These are phyloP conservation scores for Thalassiosira mediterranea DNA, from an alignment of 352 stramenopile genomes.

Conservation along the genomic window DNA sequence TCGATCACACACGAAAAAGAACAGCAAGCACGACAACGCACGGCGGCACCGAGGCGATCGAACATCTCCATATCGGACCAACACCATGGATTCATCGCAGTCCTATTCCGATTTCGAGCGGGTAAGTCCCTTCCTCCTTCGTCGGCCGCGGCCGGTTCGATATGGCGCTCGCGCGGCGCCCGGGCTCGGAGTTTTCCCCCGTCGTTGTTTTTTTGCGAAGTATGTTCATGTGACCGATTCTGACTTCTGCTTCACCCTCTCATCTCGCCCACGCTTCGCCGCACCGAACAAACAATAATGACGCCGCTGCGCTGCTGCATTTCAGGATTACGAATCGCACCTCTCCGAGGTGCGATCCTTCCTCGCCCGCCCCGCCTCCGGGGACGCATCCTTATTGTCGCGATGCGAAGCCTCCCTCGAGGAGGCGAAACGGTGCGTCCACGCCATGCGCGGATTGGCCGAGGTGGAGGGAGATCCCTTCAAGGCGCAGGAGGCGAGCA, in stretches of 20 bases:
- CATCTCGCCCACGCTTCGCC: neutral
- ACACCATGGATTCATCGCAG: constrained; percentile 16
- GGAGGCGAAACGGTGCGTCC: constrained; percentile 64
- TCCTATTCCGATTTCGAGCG: constrained; percentile 32
- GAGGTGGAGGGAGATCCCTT: constrained; percentile 74
- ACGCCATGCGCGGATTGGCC: constrained; percentile 72
- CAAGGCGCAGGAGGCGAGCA: constrained; percentile 62
- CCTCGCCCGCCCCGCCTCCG: constrained; percentile 51
- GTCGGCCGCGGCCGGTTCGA: neutral
- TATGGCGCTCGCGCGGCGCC: neutral
- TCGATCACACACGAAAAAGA: constrained; percentile 4
- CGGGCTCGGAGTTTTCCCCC: neutral
- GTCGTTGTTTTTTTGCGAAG: neutral
- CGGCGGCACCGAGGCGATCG: too few species aligned
- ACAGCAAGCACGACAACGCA: neutral
- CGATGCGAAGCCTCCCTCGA: constrained; percentile 59
- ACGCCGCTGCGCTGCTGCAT: too few species aligned
- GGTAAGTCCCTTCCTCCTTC: constrained; percentile 7
- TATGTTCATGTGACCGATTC: constrained; percentile 1
- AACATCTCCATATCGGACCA: too few species aligned
- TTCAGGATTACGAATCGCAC: constrained; percentile 71
- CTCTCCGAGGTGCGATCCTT: constrained; percentile 71
- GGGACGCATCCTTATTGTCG: neutral
- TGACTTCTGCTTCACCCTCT: neutral
- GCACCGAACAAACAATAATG: too few species aligned